Conservation (phyloP, 495 filamentous ascomycete genomes). For the Tuber umbilicatum region DNA sequence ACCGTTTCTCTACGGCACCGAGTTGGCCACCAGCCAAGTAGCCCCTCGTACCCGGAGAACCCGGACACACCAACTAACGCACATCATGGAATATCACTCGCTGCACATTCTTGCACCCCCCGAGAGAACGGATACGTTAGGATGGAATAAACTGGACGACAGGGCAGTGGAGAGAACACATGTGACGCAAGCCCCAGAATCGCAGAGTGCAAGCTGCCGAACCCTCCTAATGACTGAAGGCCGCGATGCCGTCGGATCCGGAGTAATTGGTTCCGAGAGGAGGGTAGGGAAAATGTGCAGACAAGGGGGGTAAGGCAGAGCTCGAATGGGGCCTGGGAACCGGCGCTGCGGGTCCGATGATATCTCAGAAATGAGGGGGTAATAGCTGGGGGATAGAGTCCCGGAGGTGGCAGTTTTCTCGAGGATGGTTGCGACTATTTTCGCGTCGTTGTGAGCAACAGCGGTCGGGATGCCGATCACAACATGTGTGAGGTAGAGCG, state of each 20-base stretch:
- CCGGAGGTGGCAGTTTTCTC: neutral
- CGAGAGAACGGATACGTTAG: neutral
- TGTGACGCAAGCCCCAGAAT: neutral
- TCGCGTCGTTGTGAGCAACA: neutral
- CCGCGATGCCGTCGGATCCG: neutral
- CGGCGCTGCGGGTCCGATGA: neutral
- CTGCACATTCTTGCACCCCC: neutral
- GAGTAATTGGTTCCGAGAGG: neutral
- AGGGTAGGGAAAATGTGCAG: neutral
- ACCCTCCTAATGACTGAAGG: neutral
- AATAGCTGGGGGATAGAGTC: no score
- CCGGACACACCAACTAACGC: neutral
- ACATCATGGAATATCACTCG: neutral
- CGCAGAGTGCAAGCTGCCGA: neutral
- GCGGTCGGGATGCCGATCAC: neutral
- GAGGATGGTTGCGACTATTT: neutral
- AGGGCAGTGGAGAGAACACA: neutral
- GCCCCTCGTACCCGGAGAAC: neutral
- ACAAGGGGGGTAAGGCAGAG: neutral
- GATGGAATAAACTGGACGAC: no score
- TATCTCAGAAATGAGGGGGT: neutral
- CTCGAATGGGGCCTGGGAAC: neutral
- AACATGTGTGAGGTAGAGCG: neutral
- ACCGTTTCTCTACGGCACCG: no score
- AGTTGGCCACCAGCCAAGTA: neutral